These are phyloP conservation scores for Gyrodon lividus DNA, from an alignment of 768 basidiomycete genomes.

Conservation along the genomic window DNA sequence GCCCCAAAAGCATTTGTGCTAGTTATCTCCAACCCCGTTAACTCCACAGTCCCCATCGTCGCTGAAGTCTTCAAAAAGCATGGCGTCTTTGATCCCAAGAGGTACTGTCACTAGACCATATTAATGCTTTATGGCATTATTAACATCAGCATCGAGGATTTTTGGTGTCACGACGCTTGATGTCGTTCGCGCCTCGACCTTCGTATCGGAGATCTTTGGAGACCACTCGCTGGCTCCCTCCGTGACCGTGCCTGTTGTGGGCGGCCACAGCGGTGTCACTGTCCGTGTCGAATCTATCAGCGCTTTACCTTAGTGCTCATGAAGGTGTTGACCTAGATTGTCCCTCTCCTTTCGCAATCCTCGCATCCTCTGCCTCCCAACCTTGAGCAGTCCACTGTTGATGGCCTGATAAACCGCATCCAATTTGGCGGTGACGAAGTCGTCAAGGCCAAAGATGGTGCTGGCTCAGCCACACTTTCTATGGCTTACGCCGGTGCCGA, in stretches of 20 bases:
- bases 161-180: conserved; percentile 99
- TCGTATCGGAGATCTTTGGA: conserved; percentile 78
- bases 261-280: conserved; percentile 92
- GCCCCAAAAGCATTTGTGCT: conserved; percentile 91
- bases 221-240: conserved; percentile 60
- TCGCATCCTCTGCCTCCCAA: conserved; percentile 70
- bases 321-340: conserved; percentile 52
- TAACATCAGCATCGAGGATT: conserved; percentile 48
- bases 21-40: conserved; percentile 99
- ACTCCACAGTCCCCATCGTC: conserved; percentile 97
- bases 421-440: conserved; percentile 98
- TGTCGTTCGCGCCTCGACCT: conserved; percentile 96
- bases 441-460: conserved; percentile 93
- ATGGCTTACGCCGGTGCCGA: conserved; percentile 96
- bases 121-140: neutral
- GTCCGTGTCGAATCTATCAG: conserved; percentile 37
- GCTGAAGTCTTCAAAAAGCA: conserved; percentile 94
- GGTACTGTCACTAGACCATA: conserved; percentile 42
- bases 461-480: conserved; percentile 92
- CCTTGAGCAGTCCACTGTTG: conserved; percentile 46
- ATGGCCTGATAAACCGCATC: conserved; percentile 75
- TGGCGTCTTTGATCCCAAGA: conserved; percentile 88
- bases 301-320: conserved; percentile 5
- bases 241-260: conserved; percentile 84
- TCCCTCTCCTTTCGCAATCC: conserved; percentile 91